Conservation (phyloP, 2,329 filamentous ascomycete genomes). For the Seiridium cupressi region DNA sequence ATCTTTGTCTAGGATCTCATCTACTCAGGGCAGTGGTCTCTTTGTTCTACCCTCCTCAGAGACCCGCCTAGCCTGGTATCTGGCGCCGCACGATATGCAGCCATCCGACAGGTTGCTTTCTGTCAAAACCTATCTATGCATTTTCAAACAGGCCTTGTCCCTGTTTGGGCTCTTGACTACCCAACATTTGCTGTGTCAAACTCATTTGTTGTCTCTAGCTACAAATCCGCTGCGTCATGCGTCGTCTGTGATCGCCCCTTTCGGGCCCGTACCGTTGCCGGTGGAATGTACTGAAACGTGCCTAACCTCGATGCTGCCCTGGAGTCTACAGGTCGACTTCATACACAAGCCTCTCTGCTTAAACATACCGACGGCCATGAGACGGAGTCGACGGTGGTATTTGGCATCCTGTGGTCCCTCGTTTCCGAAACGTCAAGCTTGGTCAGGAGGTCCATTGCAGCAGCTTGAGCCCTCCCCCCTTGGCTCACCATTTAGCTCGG, state of each 20-base stretch:
- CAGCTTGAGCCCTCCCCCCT: conserved; percentile 14
- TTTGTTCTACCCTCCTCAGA: conserved; percentile 44
- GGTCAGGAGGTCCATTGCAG: conserved; percentile 15
- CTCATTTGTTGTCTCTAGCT: conserved; percentile 35
- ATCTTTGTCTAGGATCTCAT: conserved; percentile 34
- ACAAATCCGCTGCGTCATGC: conserved; percentile 36
- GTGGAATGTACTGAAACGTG: conserved; percentile 38
- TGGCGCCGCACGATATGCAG: conserved; percentile 46
- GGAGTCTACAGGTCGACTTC: conserved; percentile 22
- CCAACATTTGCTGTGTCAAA: conserved; percentile 42
- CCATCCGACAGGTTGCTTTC: conserved; percentile 39
- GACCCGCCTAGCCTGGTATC: conserved; percentile 32
- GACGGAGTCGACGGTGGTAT: conserved; percentile 24
- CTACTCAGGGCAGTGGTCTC: conserved; percentile 33
- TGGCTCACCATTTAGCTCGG: conserved; percentile 10
- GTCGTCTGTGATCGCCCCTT: conserved; percentile 38
- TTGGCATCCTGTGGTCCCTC: conserved; percentile 16
- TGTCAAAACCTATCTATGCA: conserved; percentile 36
- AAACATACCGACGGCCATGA: conserved; percentile 22
- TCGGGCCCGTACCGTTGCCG: conserved; percentile 30
- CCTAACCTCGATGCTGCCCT: conserved; percentile 33
- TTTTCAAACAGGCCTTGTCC: conserved; percentile 37
- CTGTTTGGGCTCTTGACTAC: conserved; percentile 37
- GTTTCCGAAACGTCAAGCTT: conserved; percentile 19
- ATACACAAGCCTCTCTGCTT: conserved; percentile 20